These are phyloP conservation scores for Exophiala sp. DNA, from an alignment of 2,329 filamentous ascomycete genomes.

Conservation along the genomic window DNA sequence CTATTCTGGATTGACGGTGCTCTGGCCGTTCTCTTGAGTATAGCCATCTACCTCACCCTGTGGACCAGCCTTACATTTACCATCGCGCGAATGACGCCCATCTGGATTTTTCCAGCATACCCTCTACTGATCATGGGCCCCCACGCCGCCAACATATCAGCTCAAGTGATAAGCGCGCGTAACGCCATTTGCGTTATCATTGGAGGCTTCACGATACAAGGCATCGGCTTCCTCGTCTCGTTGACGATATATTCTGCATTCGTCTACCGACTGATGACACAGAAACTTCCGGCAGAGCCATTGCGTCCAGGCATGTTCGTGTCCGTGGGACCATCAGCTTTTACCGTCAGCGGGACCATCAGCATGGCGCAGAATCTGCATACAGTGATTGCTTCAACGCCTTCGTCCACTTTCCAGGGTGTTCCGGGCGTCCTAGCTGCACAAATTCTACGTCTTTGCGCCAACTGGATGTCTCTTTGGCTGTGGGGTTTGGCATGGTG, in stretches of 20 bases:
- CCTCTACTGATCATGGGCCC: slow-evolving; percentile 74
- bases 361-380: slow-evolving; percentile 54
- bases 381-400: slow-evolving; percentile 44
- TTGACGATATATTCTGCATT: slow-evolving; percentile 83
- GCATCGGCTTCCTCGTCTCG: slow-evolving; percentile 61
- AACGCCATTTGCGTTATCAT: slow-evolving; percentile 55
- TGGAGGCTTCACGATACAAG: slow-evolving; percentile 59
- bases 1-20: slow-evolving; percentile 73
- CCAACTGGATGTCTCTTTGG: slow-evolving; percentile 69
- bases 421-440: slow-evolving; percentile 51
- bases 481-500: slow-evolving; percentile 78
- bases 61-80: slow-evolving; percentile 66
- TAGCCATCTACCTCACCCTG: slow-evolving; percentile 70
- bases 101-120: slow-evolving; percentile 86
- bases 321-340: slow-evolving; percentile 71
- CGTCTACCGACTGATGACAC: slow-evolving; percentile 82
- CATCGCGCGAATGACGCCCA: slow-evolving; percentile 79
- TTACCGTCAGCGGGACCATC: slow-evolving; percentile 61
- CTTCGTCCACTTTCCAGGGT: slow-evolving; percentile 49
- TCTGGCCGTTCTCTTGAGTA: slow-evolving; percentile 64
- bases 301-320: slow-evolving; percentile 83
- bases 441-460: slow-evolving; percentile 52
- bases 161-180: slow-evolving; percentile 40
- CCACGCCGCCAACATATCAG: slow-evolving; percentile 60
- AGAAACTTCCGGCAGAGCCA: slow-evolving; percentile 73